A percentile compares a stretch with the other conserved stretches of the same genome.
Conservation (phyloP, 2,329 filamentous ascomycete species). For the Verticillium longisporum region DNA sequence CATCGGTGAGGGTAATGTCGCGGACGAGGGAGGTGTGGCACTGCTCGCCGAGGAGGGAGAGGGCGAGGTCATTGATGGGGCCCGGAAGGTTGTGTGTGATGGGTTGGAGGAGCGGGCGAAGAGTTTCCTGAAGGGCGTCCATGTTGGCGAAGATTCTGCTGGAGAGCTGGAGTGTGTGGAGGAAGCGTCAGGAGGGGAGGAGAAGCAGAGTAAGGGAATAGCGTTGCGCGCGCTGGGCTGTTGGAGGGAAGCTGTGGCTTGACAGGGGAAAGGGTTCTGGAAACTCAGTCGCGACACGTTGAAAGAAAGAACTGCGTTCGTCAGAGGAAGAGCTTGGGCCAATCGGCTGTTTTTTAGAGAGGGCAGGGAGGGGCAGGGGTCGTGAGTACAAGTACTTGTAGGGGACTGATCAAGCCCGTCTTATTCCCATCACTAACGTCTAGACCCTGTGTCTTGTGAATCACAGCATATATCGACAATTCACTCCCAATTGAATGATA, state of each 20-base stretch:
- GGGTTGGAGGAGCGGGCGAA: slow-evolving; percentile 57
- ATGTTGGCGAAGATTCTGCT: slow-evolving; percentile 29
- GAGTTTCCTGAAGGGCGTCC: slow-evolving; percentile 59
- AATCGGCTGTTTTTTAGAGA: not conserved
- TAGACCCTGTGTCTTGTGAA: not conserved
- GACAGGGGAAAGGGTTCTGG: not conserved
- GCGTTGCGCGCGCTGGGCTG: not conserved
- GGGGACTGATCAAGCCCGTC: not conserved
- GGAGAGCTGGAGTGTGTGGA: not conserved
- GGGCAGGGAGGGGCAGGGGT: not conserved
- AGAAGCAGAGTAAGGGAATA: not conserved
- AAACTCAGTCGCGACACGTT: not conserved
- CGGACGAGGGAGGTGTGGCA: slow-evolving; percentile 87
- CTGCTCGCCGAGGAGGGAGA: slow-evolving; percentile 70
- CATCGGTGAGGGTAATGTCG: slow-evolving; percentile 71
- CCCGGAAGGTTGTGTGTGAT: slow-evolving; percentile 67
- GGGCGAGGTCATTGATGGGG: slow-evolving; percentile 66
- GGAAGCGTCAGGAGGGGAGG: not conserved
- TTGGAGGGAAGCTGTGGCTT: not conserved
- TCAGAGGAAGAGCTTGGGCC: not conserved
- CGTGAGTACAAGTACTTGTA: not conserved
- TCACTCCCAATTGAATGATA: too few relatives aligned
- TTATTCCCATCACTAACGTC: not conserved
- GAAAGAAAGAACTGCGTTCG: not conserved
- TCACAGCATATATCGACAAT: not conserved